phyloP scores from a whole-genome alignment of 192 early-diverging fungal species.

The Podila horticola region DNA sequence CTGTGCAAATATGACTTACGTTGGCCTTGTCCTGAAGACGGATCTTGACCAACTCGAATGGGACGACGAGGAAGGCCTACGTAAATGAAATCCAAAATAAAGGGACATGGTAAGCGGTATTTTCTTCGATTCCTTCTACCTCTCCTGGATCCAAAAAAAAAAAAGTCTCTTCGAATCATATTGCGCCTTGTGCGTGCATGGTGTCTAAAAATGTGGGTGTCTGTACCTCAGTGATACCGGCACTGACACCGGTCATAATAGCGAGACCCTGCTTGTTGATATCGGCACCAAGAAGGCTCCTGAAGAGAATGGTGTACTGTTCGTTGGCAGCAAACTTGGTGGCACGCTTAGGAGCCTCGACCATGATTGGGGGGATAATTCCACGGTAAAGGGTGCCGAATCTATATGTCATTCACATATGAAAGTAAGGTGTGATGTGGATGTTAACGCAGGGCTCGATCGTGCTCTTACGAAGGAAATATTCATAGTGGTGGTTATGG shows the following conservation, averaged over 20 bases:
- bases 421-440: not conserved
- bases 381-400: conserved; percentile 84
- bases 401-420: conserved; percentile 23
- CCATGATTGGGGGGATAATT: conserved; percentile 96
- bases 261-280: conserved; percentile 81
- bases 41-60: conserved; percentile 96
- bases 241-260: conserved; percentile 88
- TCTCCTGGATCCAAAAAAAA: not conserved
- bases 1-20: conserved; percentile 50
- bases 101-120: not conserved
- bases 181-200: too few species aligned
- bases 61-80: conserved; percentile 84
- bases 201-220: not conserved
- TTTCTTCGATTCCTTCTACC: not conserved
- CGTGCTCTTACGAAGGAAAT: not conserved
- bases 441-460: not conserved
- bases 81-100: not conserved
- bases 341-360: conserved; percentile 97
- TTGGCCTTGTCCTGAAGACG: conserved; percentile 92
- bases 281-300: conserved; percentile 74
- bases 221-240: conserved; percentile 85
- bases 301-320: conserved; percentile 77
- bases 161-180: not conserved
- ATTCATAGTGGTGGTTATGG: too few species aligned
- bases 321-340: conserved; percentile 98